Evolutionary conservation across 495 filamentous ascomycete species (phyloP).

Genomic region (Neurospora sp.): DNA sequence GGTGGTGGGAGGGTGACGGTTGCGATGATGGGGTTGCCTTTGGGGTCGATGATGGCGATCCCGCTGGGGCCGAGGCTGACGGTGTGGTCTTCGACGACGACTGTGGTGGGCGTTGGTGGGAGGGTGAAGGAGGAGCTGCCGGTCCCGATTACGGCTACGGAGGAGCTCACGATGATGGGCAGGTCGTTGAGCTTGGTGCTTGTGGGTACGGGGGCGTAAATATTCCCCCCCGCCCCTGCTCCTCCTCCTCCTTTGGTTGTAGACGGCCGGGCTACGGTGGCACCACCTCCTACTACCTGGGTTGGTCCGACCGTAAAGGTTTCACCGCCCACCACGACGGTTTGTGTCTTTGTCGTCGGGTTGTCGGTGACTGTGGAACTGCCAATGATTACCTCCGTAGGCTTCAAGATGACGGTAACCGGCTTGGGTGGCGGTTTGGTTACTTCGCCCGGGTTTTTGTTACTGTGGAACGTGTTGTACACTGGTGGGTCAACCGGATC

Average conservation of each 20-base stretch:
- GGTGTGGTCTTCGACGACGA: slow-evolving; percentile 26
- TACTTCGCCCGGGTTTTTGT: slow-evolving; percentile 2
- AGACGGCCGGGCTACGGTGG: slow-evolving; percentile 27
- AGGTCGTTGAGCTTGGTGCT: slow-evolving; percentile 30
- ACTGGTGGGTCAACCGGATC: slow-evolving; percentile 20
- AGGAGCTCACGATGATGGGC: slow-evolving; percentile 29
- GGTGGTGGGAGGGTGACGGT: slow-evolving; percentile 11
- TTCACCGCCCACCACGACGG: slow-evolving; percentile 27
- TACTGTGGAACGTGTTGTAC: slow-evolving; percentile 14
- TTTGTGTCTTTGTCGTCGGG: slow-evolving; percentile 22
- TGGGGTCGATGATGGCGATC: slow-evolving; percentile 24
- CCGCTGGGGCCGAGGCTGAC: slow-evolving; percentile 38
- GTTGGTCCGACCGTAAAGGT: slow-evolving; percentile 36
- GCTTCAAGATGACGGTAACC: slow-evolving; percentile 29
- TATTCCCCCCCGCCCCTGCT: background rate
- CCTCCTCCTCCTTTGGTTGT: background rate
- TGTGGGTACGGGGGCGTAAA: slow-evolving; percentile 21
- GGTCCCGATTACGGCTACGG: slow-evolving; percentile 35
- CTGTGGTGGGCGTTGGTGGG: slow-evolving; percentile 13
- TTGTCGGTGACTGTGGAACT: slow-evolving; percentile 31
- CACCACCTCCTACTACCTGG: slow-evolving; percentile 27
- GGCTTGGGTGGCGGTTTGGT: slow-evolving; percentile 4
- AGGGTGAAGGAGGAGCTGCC: slow-evolving; percentile 30
- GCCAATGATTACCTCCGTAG: slow-evolving; percentile 32
- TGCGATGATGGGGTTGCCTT: slow-evolving; percentile 13